phyloP scores from a whole-genome alignment of 1,284 basidiomycete genomes.

The Cutaneotrichosporon cyanovorans region DNA sequence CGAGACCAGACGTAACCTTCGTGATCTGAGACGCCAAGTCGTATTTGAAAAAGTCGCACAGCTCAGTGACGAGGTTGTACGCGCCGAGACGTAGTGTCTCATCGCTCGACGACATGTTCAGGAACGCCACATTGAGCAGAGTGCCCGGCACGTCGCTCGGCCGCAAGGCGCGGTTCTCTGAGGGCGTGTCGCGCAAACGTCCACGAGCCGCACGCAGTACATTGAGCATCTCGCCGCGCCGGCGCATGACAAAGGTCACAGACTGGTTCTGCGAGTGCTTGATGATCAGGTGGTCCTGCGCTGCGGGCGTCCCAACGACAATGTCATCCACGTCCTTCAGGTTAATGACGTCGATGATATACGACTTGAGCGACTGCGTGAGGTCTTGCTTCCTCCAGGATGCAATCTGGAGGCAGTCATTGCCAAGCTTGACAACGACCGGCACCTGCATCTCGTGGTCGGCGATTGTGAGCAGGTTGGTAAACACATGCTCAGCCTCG shows the following conservation, averaged over 20 bases:
- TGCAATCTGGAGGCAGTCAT: constrained; percentile 38
- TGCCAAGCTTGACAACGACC: constrained; percentile 38
- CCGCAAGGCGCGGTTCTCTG: constrained; percentile 60
- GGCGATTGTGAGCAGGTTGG: constrained; percentile 31
- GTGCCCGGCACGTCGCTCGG: constrained; percentile 77
- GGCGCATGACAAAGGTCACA: constrained; percentile 33
- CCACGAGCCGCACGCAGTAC: constrained; percentile 34
- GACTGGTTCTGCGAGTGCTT: constrained; percentile 48
- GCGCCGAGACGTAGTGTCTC: constrained; percentile 68
- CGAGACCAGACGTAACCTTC: constrained; percentile 55
- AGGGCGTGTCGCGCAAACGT: constrained; percentile 47
- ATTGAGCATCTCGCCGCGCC: constrained; percentile 53
- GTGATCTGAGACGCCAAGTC: constrained; percentile 59
- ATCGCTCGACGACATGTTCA: constrained; percentile 64
- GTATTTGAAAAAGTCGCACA: constrained; percentile 69
- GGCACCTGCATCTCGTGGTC: constrained; percentile 42
- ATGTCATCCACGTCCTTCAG: constrained; percentile 68
- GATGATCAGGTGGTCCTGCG: constrained; percentile 73
- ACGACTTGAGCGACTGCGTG: constrained; percentile 30
- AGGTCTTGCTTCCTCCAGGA: constrained; percentile 41
- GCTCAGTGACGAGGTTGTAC: constrained; percentile 67
- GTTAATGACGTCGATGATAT: constrained; percentile 40
- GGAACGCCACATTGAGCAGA: constrained; percentile 69
- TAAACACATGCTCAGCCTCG: constrained; percentile 40
- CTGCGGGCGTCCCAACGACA: constrained; percentile 66